These are phyloP conservation scores for Blastobotrys malaysiensis DNA, from an alignment of 1,139 yeast genomes.

Conservation along the genomic window DNA sequence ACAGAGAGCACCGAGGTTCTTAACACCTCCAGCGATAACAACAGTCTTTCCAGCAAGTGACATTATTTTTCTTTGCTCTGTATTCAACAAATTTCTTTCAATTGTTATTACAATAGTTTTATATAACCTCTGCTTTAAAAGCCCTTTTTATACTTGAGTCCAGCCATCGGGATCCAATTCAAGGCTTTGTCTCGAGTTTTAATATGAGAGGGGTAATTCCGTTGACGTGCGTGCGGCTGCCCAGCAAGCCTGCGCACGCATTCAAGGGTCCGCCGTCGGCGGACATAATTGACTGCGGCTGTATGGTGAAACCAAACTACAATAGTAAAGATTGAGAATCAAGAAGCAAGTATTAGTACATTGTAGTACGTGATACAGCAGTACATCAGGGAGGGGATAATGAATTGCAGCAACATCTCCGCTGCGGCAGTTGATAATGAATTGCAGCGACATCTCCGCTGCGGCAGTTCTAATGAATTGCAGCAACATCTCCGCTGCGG, in stretches of 20 bases:
- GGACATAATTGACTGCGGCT: not conserved
- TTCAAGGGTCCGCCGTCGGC: not conserved
- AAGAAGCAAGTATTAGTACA: too few species aligned
- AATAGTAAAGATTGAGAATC: too few species aligned
- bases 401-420: too few species aligned
- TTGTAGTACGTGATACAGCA: too few species aligned
- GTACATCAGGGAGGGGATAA: too few species aligned
- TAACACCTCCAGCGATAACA: slow-evolving; percentile 59
- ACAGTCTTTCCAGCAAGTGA: slow-evolving; percentile 45
- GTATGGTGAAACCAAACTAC: not conserved
- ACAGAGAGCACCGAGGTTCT: slow-evolving; percentile 56
- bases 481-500: too few species aligned
- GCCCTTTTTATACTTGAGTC: not conserved
- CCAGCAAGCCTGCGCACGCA: not conserved
- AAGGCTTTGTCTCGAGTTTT: not conserved
- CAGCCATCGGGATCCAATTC: not conserved
- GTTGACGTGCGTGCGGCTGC: not conserved
- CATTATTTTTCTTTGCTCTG: not conserved
- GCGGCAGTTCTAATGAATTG: too few species aligned
- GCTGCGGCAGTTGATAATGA: not conserved
- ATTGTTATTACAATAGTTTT: too few species aligned
- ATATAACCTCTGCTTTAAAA: too few species aligned
- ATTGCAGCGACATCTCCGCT: too few species aligned
- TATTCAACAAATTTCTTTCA: not conserved
- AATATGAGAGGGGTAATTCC: not conserved